These are phyloP conservation scores for Leishmania martiniquensis DNA, from an alignment of 208 protist genomes.

Conservation along the genomic window DNA sequence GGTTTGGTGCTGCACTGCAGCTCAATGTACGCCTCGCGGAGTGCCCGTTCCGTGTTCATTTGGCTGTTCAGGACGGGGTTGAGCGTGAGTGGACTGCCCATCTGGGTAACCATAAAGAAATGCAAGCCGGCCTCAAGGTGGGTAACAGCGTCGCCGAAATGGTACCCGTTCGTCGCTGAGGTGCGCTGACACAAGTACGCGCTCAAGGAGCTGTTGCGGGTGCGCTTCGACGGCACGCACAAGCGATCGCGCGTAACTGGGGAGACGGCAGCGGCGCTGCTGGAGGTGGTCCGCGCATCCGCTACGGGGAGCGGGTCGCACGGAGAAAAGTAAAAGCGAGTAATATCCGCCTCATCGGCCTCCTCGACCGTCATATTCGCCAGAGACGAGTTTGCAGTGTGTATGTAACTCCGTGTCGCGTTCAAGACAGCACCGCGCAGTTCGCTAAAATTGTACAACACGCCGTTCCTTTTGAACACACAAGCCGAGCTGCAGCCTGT, in stretches of 20 bases:
- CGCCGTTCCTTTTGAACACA: background rate
- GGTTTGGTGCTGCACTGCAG: background rate
- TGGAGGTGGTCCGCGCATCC: background rate
- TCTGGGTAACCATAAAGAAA: background rate
- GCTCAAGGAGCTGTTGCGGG: conserved; percentile 21
- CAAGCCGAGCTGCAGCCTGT: background rate
- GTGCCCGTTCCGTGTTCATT: background rate
- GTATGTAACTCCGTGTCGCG: background rate
- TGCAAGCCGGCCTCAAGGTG: background rate
- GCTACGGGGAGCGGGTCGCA: conserved; percentile 4
- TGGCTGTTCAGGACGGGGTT: background rate
- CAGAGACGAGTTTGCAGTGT: background rate
- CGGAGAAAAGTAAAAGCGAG: conserved; percentile 12
- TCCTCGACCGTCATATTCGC: conserved; percentile 9
- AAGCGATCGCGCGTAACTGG: background rate
- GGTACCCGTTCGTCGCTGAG: background rate
- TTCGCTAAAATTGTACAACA: background rate
- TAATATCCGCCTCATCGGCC: background rate
- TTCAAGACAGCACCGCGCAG: background rate
- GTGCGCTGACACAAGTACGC: conserved; percentile 20
- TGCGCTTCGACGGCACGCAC: background rate
- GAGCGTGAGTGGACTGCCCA: background rate
- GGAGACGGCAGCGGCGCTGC: background rate
- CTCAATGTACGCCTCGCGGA: background rate
- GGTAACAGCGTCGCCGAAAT: background rate